phyloP scores from a whole-genome alignment of 1,139 yeast species.

The Suhomyces chickasaworum region DNA sequence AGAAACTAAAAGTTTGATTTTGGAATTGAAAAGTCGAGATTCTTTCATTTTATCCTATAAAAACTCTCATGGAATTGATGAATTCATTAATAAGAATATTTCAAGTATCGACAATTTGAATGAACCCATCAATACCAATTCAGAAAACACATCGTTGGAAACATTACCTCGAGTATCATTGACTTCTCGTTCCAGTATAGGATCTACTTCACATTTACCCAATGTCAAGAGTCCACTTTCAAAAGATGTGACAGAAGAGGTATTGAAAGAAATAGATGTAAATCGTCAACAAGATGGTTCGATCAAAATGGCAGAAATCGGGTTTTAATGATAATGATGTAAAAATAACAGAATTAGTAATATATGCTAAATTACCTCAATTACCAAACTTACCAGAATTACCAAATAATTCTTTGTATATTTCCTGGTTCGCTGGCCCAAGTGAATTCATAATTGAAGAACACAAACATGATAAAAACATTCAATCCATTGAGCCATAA shows the following conservation, averaged over 20 bases:
- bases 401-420: slow-evolving; percentile 85
- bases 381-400: background rate
- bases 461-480: slow-evolving; percentile 52
- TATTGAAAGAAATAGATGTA: slow-evolving; percentile 8
- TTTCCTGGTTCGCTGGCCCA: slow-evolving; percentile 65
- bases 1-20: slow-evolving; percentile 25
- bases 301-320: slow-evolving; percentile 5
- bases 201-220: slow-evolving; percentile 10
- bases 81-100: slow-evolving; percentile 32
- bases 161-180: slow-evolving; percentile 3
- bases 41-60: slow-evolving; percentile 16
- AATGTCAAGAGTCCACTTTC: slow-evolving; percentile 11
- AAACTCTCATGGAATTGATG: slow-evolving; percentile 28
- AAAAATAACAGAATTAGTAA: background rate
- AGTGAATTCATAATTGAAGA: slow-evolving; percentile 60
- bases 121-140: slow-evolving; percentile 11
- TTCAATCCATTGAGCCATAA: slow-evolving; percentile 63
- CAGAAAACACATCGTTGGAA: slow-evolving; percentile 4
- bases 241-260: slow-evolving; percentile 12
- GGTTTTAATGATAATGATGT: slow-evolving; percentile 3
- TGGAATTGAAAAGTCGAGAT: slow-evolving; percentile 25
- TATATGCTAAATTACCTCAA: too few species aligned
- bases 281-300: slow-evolving; percentile 6
- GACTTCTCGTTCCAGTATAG: slow-evolving; percentile 11
- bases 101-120: slow-evolving; percentile 19